Evolutionary conservation across 805 yeast genomes (phyloP).

Genomic region (Yarrowia divulgata): DNA sequence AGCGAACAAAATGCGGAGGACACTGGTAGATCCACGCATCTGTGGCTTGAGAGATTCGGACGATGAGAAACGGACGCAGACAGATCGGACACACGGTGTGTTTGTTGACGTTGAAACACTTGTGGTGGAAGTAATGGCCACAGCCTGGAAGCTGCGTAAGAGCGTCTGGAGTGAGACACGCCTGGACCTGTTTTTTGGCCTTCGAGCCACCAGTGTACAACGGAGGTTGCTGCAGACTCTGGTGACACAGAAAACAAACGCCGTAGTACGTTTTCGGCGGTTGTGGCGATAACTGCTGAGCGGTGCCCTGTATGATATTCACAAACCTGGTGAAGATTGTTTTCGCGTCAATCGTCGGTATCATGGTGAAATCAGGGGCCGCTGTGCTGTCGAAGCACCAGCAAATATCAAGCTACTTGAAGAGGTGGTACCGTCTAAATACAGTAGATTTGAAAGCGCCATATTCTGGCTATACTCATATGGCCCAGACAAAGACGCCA

Average conservation of each 20-base stretch:
- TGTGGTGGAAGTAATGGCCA: slow-evolving; percentile 5
- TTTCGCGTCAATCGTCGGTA: background rate
- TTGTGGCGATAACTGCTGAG: background rate
- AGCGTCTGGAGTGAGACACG: background rate
- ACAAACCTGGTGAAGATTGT: background rate
- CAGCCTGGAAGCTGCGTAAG: slow-evolving; percentile 4
- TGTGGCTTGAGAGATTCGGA: slow-evolving; percentile 6
- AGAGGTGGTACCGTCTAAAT: too few relatives aligned
- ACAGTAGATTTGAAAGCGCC: too few relatives aligned
- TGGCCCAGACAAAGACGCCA: too few relatives aligned
- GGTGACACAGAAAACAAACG: background rate
- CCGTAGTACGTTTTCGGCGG: background rate
- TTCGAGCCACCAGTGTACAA: background rate
- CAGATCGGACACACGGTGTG: background rate
- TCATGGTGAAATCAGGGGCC: background rate
- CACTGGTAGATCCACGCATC: slow-evolving; percentile 16
- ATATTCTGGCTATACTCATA: too few relatives aligned
- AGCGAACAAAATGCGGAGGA: slow-evolving; percentile 13
- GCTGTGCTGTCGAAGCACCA: background rate
- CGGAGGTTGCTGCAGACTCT: background rate
- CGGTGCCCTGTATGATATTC: background rate
- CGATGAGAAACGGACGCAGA: background rate
- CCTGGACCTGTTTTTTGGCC: background rate
- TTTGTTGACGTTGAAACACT: background rate
- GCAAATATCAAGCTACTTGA: background rate